Evolutionary conservation across 2,329 filamentous ascomycete species (phyloP).

Genomic region (Ceratocystis huliohia): DNA sequence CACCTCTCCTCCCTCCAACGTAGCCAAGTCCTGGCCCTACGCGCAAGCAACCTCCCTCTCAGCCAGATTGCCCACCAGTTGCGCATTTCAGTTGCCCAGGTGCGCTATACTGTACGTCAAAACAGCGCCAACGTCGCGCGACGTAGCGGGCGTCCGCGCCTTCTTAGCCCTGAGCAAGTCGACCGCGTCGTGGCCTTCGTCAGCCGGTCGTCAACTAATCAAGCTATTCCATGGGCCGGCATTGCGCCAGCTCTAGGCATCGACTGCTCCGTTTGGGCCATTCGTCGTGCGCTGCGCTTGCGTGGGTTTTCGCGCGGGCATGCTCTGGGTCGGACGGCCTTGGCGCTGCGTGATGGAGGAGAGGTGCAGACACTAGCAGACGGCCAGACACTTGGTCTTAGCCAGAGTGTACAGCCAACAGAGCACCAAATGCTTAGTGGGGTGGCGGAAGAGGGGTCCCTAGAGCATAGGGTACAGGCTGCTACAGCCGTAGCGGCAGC

Average conservation of each 20-base stretch:
- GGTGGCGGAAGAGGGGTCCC: neutral
- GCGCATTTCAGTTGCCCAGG: conserved; percentile 18
- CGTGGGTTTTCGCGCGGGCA: conserved; percentile 18
- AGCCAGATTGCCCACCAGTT: conserved; percentile 18
- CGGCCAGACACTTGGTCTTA: neutral
- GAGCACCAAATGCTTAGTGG: neutral
- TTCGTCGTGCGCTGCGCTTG: conserved; percentile 15
- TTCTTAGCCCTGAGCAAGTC: conserved; percentile 18
- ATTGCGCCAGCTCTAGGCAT: conserved; percentile 20
- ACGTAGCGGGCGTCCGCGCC: conserved; percentile 18
- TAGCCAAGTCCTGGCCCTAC: conserved; percentile 18
- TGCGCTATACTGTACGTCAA: conserved; percentile 19
- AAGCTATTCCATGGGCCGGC: conserved; percentile 19
- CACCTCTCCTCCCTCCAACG: conserved; percentile 20
- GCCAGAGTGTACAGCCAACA: too few relatives aligned
- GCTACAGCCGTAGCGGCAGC: neutral
- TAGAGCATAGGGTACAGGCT: neutral
- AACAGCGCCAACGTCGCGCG: conserved; percentile 16
- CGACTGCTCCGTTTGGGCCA: conserved; percentile 18
- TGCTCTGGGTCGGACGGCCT: conserved; percentile 15
- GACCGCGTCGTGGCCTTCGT: conserved; percentile 20
- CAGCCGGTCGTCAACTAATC: conserved; percentile 12
- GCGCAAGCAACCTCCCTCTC: conserved; percentile 19
- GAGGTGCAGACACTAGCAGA: neutral
- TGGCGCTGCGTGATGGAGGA: neutral